Evolutionary conservation across 2,329 filamentous ascomycete species (phyloP), one percentile per base, ranked within the genome.

Genomic region (Balansia obtecta): DNA sequence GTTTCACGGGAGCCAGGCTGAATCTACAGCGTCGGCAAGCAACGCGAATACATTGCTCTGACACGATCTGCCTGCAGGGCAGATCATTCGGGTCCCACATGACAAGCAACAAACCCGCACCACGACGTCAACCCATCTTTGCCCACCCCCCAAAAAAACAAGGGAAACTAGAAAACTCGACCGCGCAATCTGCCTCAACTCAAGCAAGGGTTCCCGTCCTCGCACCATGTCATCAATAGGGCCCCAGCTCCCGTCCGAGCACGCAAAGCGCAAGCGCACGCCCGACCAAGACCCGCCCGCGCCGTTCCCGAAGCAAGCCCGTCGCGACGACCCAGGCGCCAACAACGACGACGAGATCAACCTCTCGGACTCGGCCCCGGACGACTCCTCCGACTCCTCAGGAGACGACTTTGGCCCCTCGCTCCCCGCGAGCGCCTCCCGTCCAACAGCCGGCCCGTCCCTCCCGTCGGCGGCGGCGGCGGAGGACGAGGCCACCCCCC

Each of bases 211-310:
- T 16, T 15, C 32, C 16, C 9, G 22, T 42, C 13, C 8, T 1
- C 32, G n/a, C 45, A 18, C 46, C 22, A 87, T 87, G 83, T 71
- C 82, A 47, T 80, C 79, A 34, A 82, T 87, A 60, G 85, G 85
- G 5, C 85, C 86, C 13, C 73, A 82, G 53, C 65, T 89, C 22
- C 85, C 86, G 12, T 75, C 84, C 4, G 80, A 86, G 54, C 73
- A 85, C 41, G 62, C 77, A 34, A 83, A 83, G 64, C 75, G 80
- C 59, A 83, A 82, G 60, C 77, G 77, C 59, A 74, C 71, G 4
- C 58, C 70, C 45, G 66, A 66, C 48, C 61, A 63, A 33, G 59
- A 64, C 45, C 12, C 52, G 57, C 6, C 69, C 69, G 7, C 73
- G 70, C 38, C 71, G n/a, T 45, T 33, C 7, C 5, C 33, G n/a